These are phyloP conservation scores for Miscanthus lutarioriparius DNA, from an alignment of 176 grass and related monocot species.

Conservation along the genomic window DNA sequence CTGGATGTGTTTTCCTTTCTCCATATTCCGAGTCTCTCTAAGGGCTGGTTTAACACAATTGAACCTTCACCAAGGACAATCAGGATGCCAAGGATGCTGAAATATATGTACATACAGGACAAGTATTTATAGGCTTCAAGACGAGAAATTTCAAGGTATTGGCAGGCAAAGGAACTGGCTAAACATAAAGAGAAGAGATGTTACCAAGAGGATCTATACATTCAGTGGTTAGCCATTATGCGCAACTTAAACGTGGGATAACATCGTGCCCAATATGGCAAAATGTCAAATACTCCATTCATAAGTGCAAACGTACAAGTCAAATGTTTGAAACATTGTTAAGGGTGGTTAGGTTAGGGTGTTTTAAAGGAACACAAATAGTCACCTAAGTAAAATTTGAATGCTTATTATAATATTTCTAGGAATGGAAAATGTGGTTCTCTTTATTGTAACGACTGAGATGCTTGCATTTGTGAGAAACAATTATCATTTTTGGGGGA, in stretches of 20 bases:
- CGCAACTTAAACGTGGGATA: conserved; percentile 33
- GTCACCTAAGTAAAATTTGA: neutral
- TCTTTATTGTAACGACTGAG: conserved; percentile 28
- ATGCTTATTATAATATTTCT: conserved; percentile 7
- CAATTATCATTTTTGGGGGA: neutral
- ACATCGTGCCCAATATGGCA: conserved; percentile 9
- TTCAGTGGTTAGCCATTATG: conserved; percentile 24
- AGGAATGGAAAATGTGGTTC: neutral
- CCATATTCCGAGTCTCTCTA: conserved; percentile 41
- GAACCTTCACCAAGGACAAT: neutral
- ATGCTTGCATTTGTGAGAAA: conserved; percentile 13
- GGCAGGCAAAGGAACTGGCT: neutral
- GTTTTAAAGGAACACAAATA: conserved; percentile 22
- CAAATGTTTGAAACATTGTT: conserved; percentile 18
- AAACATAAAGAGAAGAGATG: neutral
- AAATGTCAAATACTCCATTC: conserved; percentile 30
- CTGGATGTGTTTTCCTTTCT: conserved; percentile 49
- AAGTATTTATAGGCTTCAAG: conserved; percentile 26
- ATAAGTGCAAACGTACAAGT: conserved; percentile 21
- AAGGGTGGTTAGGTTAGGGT: neutral
- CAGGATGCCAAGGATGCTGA: conserved; percentile 5
- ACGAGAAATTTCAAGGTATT: conserved; percentile 34
- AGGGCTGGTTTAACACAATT: neutral
- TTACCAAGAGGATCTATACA: neutral
- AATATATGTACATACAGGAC: conserved; percentile 3